Evolutionary conservation across 2,329 filamentous ascomycete species (phyloP).

Genomic region (Penicillium sp.): DNA sequence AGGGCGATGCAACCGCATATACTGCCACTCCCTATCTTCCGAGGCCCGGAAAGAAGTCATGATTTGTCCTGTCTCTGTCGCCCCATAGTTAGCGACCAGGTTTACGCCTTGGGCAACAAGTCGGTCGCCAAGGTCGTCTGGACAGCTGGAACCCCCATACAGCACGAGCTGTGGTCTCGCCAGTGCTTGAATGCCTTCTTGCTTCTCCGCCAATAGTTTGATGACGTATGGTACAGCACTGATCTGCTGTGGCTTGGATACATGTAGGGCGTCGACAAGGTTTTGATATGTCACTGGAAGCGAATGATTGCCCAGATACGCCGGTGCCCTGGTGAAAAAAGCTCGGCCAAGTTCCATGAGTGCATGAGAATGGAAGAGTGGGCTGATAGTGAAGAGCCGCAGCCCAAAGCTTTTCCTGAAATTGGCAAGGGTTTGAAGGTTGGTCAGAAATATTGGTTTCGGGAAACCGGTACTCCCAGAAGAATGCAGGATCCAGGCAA

Average conservation of each 20-base stretch:
- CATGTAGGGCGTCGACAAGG: conserved; percentile 37
- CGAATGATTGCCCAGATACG: conserved; percentile 55
- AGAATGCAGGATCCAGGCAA: conserved; percentile 48
- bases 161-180: conserved; percentile 52
- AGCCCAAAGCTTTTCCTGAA: conserved; percentile 46
- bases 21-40: conserved; percentile 61
- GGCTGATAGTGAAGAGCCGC: conserved; percentile 54
- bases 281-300: conserved; percentile 55
- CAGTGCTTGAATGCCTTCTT: conserved; percentile 52
- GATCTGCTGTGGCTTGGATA: conserved; percentile 38
- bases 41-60: conserved; percentile 58
- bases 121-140: conserved; percentile 57
- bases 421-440: conserved; percentile 51
- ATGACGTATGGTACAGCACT: conserved; percentile 64
- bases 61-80: conserved; percentile 60
- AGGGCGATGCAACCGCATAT: conserved; percentile 48
- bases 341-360: conserved; percentile 55
- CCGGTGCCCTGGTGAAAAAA: conserved; percentile 51
- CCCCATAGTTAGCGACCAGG: conserved; percentile 45
- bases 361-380: conserved; percentile 60
- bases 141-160: conserved; percentile 58
- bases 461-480: conserved; percentile 61
- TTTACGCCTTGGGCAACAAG: conserved; percentile 54
- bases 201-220: conserved; percentile 60
- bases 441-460: conserved; percentile 61